Evolutionary conservation across 1,284 basidiomycete species (phyloP), one percentile per base, ranked within the genome.

Genomic region (Cryptococcus hybrid): DNA sequence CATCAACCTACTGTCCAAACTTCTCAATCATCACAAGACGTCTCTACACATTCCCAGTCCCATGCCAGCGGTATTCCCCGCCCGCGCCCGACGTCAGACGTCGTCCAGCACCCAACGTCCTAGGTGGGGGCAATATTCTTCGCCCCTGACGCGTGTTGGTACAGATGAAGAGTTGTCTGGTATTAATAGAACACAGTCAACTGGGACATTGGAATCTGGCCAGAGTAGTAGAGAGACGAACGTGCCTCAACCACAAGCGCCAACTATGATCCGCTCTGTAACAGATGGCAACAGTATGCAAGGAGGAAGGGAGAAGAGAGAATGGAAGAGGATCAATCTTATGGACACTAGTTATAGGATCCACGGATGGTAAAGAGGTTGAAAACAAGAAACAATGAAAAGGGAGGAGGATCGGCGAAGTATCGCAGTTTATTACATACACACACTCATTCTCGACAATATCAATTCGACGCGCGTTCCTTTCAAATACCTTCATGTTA

Each of bases 361-460:
- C 18, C 75, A 76, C 61, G 75, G 75, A 15, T 76, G 75, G 75
- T 76, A 48, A 62, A 15, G 35, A 37, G 38, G 45, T 18, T n/a
- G 39, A n/a, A 24, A 24, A 24, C 24, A 24, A 8, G 12, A 51
- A n/a, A 12, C 6, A 7, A 34, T 34, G 38, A 3, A 51, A 13
- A 12, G 49, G 13, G 49, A 37, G 49, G 35, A 30, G 7, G 47
- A 13, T 12, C 43, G 12, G 7, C 43, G n/a, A n/a, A 45, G 43
- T 12, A 43, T 43, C 43, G 7, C 43, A 45, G 6, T 24, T n/a
- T 7, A 9, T 15, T 24, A 45, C 6, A 45, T 7, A 45, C 9
- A n/a, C 47, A 8, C 47, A 56, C 15, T 52, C 24, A 24, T 24
- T 24, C 24, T 24, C 24, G 24, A 24, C 24, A 24, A 24, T 24